phyloP scores from a whole-genome alignment of 345 rosid species.

The Arabis hirsuta region DNA sequence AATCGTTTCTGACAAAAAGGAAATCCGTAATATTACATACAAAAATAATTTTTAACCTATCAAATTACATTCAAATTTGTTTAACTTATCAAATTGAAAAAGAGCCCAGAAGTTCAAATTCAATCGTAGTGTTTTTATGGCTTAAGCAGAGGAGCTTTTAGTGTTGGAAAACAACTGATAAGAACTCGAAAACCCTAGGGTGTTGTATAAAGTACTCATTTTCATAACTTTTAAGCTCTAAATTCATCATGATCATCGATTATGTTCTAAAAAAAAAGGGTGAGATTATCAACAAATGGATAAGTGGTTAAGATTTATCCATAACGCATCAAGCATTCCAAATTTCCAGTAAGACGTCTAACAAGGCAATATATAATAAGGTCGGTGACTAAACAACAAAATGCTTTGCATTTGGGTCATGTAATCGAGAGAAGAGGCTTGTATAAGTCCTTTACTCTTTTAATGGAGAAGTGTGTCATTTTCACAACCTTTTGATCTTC shows the following conservation, averaged over 20 bases:
- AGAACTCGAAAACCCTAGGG: too few species aligned
- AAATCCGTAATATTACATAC: neutral
- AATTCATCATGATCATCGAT: neutral
- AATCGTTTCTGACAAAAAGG: neutral
- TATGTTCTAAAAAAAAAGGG: neutral
- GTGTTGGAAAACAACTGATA: too few species aligned
- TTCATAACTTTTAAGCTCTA: neutral
- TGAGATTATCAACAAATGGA: neutral
- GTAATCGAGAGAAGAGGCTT: conserved; percentile 13
- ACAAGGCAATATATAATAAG: neutral
- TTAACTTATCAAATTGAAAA: too few species aligned
- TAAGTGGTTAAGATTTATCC: neutral
- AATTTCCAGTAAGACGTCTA: neutral
- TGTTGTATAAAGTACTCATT: too few species aligned
- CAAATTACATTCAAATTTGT: too few species aligned
- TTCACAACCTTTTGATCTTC: conserved; percentile 38
- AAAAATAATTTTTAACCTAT: too few species aligned
- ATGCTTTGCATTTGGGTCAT: conserved; percentile 26
- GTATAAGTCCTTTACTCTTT: conserved; percentile 20
- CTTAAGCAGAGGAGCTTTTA: too few species aligned
- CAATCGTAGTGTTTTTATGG: too few species aligned
- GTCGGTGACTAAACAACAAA: conserved; percentile 7
- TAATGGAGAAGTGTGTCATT: conserved; percentile 38
- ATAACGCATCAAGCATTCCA: neutral
- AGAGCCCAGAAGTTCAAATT: too few species aligned